These are phyloP conservation scores for Phytophthora citricola DNA, from an alignment of 352 stramenopile genomes.

Conservation along the genomic window DNA sequence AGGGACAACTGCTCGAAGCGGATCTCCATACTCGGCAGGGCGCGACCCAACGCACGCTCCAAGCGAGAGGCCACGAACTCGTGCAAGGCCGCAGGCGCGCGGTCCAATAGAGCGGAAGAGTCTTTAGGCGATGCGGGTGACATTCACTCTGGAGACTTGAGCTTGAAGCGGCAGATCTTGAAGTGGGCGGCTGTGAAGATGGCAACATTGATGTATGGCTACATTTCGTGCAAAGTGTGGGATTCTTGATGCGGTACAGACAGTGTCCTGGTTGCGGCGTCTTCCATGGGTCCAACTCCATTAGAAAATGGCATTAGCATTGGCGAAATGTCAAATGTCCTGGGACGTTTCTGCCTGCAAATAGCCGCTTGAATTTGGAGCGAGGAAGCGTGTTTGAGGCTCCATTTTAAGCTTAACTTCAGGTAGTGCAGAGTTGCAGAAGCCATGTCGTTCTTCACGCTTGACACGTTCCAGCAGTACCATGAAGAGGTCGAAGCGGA, in stretches of 20 bases:
- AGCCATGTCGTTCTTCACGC: slow-evolving; percentile 40
- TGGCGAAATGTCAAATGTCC: too few species aligned
- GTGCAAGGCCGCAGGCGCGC: slow-evolving; percentile 17
- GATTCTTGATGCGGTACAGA: too few species aligned
- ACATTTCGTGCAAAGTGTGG: too few species aligned
- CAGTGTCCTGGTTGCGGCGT: too few species aligned
- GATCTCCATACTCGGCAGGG: slow-evolving; percentile 38
- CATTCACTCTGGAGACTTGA: slow-evolving; percentile 4
- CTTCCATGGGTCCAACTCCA: too few species aligned
- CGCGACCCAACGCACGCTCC: slow-evolving; percentile 22
- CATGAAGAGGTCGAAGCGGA: slow-evolving; percentile 21
- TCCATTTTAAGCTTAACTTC: slow-evolving; percentile 2
- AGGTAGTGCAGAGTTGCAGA: too few species aligned
- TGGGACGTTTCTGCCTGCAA: slow-evolving; percentile 14
- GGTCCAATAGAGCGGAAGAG: slow-evolving; percentile 10
- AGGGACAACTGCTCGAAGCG: slow-evolving; percentile 32
- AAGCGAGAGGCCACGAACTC: slow-evolving; percentile 24
- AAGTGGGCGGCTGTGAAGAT: slow-evolving; percentile 13
- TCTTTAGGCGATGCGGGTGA: background rate
- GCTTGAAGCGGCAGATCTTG: slow-evolving; percentile 1
- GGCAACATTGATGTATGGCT: background rate
- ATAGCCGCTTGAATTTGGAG: slow-evolving; percentile 13
- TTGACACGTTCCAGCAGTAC: slow-evolving; percentile 40
- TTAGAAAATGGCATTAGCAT: too few species aligned
- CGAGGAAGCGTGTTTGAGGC: background rate